Evolutionary conservation across 2,329 filamentous ascomycete species (phyloP).

Genomic region (Trichoderma sp.): DNA sequence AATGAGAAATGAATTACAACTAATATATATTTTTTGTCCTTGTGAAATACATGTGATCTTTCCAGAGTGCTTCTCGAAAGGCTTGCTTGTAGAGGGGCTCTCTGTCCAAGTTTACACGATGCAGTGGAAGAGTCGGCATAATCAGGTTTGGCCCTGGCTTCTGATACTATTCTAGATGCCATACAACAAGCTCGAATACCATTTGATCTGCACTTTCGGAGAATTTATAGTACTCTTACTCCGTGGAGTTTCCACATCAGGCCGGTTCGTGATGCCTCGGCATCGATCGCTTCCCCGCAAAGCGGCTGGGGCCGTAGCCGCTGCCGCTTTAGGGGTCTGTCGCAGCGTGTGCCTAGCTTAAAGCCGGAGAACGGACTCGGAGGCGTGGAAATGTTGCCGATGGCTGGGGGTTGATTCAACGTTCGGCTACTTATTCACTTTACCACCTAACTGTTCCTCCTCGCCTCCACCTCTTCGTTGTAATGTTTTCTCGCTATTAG

Average conservation of each 20-base stretch:
- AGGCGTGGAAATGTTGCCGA: neutral
- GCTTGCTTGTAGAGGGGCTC: neutral
- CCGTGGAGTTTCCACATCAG: neutral
- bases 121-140: neutral
- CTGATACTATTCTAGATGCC: no score
- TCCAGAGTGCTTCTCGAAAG: neutral
- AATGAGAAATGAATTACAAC: constrained; percentile 8
- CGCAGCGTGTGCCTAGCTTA: neutral
- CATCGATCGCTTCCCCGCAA: constrained; percentile 36
- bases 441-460: neutral
- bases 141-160: neutral
- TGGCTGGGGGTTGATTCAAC: neutral
- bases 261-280: constrained; percentile 16
- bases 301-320: constrained; percentile 17
- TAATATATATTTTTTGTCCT: neutral
- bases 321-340: neutral
- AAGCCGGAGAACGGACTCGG: neutral
- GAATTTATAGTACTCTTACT: neutral
- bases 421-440: neutral
- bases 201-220: neutral
- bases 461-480: neutral
- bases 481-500: neutral
- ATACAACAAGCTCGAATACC: neutral
- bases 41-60: neutral
- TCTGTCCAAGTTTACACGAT: neutral